Base-by-base conservation (phyloP, 169 alveolate genomes). In the Plasmodium gaboni region DNA sequence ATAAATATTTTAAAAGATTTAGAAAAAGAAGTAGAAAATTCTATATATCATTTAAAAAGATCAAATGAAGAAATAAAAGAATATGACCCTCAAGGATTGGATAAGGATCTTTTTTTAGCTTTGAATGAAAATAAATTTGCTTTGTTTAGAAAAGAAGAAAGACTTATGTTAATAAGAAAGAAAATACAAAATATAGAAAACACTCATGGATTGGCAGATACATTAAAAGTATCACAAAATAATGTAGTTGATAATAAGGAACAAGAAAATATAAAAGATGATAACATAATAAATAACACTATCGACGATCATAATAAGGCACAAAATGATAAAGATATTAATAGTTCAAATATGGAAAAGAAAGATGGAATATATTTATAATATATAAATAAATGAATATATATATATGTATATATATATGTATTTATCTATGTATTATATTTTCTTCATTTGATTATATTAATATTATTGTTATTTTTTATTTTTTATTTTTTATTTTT, bases 21-120 rank as follows among this genome's bases (percentile, higher is more conserved):
- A 59, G 90, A 80, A 60, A 51, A 80, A 17, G 90, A 80, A 59
- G 24, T 69, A 12, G 73, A 80, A 15, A 80, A 80, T 61, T 80
- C 90, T 19, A 80, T 80, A 53, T 80, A 67, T 60, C 83, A 80
- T 80, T 53, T 80, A 10, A 80, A 48, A 55, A 68, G 83, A 65
- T 80, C 90, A 15, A 80, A 80, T 51, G 90, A 80, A 10, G 90
- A 80, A 61, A 80, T 80, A 19, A 80, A 80, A 48, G 19, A 80
- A 26, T 80, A 22, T 22, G 90, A 80, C 13, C 90, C 90, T 17
- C 70, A 67, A 28, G 74, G 90, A 12, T 59, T 57, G 13, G 90
- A 80, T 46, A 55, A 65, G 7, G 90, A 80, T 26, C 72, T 80
- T 42, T 70, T 80, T 48, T 67, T 80, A 57, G 90, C 90, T 38